Evolutionary conservation across 2,329 filamentous ascomycete genomes (phyloP).

Genomic region (Sporothrix variecibatus): DNA sequence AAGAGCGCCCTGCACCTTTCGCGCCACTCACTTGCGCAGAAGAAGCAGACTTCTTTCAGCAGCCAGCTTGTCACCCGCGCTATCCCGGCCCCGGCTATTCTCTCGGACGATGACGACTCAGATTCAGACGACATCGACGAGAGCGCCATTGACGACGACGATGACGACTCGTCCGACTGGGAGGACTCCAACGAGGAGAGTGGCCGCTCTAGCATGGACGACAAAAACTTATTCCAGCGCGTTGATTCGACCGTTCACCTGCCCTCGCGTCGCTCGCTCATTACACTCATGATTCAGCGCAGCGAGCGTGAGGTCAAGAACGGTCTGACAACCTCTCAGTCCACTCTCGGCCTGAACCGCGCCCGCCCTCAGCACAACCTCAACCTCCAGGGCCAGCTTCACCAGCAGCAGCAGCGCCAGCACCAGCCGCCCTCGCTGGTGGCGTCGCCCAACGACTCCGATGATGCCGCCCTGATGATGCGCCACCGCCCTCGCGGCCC

Average conservation of each 20-base stretch:
- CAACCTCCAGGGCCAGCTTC: constrained; percentile 36
- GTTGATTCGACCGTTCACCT: constrained; percentile 87
- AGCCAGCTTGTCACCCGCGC: constrained; percentile 71
- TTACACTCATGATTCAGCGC: constrained; percentile 84
- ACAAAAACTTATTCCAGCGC: constrained; percentile 80
- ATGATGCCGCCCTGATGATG: constrained; percentile 65
- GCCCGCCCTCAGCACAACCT: constrained; percentile 43
- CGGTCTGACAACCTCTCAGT: constrained; percentile 67
- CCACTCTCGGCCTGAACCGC: constrained; percentile 69
- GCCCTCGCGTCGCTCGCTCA: constrained; percentile 80
- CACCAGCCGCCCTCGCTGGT: constrained; percentile 48
- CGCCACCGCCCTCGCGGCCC: constrained; percentile 51
- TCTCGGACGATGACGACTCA: constrained; percentile 55
- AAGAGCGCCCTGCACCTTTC: constrained; percentile 53
- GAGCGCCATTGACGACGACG: constrained; percentile 81
- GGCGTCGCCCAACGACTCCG: constrained; percentile 59
- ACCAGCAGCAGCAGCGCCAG: constrained; percentile 25
- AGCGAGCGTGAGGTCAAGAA: constrained; percentile 70
- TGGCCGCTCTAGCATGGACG: constrained; percentile 78
- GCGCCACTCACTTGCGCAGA: constrained; percentile 50
- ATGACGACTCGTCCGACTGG: constrained; percentile 65
- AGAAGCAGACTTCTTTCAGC: constrained; percentile 82
- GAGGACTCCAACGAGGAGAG: constrained; percentile 74
- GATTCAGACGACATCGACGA: constrained; percentile 74
- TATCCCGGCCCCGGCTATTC: constrained; percentile 56